These are phyloP conservation scores for Canna indica DNA, from an alignment of 176 grass and related monocot genomes.

Conservation along the genomic window DNA sequence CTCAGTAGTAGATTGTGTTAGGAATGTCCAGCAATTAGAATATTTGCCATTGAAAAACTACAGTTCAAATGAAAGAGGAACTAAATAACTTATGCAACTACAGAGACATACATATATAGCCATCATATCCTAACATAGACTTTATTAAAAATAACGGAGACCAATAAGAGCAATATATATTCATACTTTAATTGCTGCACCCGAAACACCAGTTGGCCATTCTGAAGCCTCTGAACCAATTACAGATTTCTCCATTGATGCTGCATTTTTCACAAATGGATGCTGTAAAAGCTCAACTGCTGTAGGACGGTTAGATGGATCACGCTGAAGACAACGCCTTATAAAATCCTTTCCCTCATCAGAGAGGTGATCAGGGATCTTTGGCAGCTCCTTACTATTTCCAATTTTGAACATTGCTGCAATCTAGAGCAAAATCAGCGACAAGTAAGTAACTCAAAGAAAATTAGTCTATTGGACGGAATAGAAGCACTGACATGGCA, in stretches of 20 bases:
- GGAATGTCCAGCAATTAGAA: not conserved
- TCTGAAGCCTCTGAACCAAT: conserved; percentile 36
- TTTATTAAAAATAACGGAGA: not conserved
- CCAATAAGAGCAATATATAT: not conserved
- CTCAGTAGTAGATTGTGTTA: no score
- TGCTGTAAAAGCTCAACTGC: conserved; percentile 87
- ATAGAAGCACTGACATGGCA: no score
- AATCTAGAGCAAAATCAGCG: conserved; percentile 36
- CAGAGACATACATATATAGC: not conserved
- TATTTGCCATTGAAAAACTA: not conserved
- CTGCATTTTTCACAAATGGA: conserved; percentile 73
- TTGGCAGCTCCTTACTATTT: conserved; percentile 91
- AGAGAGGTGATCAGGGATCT: conserved; percentile 85
- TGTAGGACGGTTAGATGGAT: conserved; percentile 68
- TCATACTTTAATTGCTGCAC: conserved; percentile 45
- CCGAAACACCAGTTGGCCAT: conserved; percentile 38
- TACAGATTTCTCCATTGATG: conserved; percentile 46
- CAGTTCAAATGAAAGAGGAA: not conserved
- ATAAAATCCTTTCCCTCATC: conserved; percentile 86
- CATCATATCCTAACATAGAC: not conserved
- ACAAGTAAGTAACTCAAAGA: conserved; percentile 18
- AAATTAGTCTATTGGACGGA: conserved; percentile 4
- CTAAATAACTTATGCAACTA: not conserved
- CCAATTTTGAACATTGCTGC: conserved; percentile 97
- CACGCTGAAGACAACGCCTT: conserved; percentile 61